These are phyloP conservation scores for Podaxis sp. DNA, from an alignment of 768 basidiomycete species.

Conservation along the genomic window DNA sequence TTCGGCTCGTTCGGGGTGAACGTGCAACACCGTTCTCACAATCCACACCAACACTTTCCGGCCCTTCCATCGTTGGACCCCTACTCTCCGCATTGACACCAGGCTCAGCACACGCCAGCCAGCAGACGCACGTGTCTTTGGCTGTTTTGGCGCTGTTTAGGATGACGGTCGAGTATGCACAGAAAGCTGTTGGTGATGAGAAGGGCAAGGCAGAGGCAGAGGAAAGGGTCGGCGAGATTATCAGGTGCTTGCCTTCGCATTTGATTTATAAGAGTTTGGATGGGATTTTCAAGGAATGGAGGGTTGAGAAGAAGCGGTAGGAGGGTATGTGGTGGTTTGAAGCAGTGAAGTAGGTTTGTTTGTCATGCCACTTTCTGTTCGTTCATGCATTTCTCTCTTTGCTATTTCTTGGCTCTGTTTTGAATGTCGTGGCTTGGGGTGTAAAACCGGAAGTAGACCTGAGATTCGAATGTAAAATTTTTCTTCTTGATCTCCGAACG, in stretches of 20 bases:
- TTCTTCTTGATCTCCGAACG: neutral
- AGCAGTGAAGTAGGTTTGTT: neutral
- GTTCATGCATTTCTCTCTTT: neutral
- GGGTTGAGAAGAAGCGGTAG: slow-evolving; percentile 73
- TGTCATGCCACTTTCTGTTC: neutral
- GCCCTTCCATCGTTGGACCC: slow-evolving; percentile 65
- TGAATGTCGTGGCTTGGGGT: neutral
- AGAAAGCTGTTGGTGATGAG: slow-evolving; percentile 60
- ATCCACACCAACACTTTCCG: slow-evolving; percentile 57
- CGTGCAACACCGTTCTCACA: slow-evolving; percentile 73
- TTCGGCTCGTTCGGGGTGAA: slow-evolving; percentile 90
- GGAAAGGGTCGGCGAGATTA: slow-evolving; percentile 82
- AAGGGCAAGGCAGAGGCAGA: slow-evolving; percentile 72
- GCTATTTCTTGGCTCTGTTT: neutral
- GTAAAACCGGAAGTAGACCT: neutral
- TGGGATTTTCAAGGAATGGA: slow-evolving; percentile 93
- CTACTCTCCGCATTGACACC: slow-evolving; percentile 67
- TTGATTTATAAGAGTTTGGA: slow-evolving; percentile 90
- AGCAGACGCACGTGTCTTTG: slow-evolving; percentile 93
- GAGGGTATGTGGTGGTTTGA: neutral
- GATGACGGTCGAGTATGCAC: slow-evolving; percentile 80
- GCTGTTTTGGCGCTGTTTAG: slow-evolving; percentile 91
- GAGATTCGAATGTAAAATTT: neutral
- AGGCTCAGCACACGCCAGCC: slow-evolving; percentile 78
- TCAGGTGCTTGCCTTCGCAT: slow-evolving; percentile 84